phyloP scores from a whole-genome alignment of 2,329 filamentous ascomycete species.

The Monilinia fructigena region DNA sequence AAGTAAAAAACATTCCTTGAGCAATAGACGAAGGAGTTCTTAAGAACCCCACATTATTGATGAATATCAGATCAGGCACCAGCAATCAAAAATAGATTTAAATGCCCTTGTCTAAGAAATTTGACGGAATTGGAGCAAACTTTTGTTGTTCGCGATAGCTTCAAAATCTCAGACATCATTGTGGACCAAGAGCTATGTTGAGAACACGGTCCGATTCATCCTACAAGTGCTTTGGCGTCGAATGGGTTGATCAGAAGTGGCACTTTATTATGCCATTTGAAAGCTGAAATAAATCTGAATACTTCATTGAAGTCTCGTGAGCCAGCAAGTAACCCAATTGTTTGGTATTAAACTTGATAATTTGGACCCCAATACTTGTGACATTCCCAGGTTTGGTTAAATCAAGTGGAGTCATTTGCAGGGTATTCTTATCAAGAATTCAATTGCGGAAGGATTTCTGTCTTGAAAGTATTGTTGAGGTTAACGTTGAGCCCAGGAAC shows the following conservation, averaged over 20 bases:
- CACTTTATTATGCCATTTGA: background rate
- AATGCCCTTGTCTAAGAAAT: no score
- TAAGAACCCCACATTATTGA: background rate
- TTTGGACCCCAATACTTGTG: background rate
- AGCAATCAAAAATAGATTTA: background rate
- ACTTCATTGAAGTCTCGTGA: background rate
- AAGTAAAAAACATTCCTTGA: background rate
- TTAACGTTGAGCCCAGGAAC: background rate
- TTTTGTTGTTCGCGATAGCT: background rate
- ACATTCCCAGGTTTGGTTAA: background rate
- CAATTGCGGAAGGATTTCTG: background rate
- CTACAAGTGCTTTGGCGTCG: background rate
- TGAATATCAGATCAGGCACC: constrained; percentile 20
- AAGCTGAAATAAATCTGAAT: background rate
- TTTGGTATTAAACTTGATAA: background rate
- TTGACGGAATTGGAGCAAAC: background rate
- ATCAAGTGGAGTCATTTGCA: background rate
- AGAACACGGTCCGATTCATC: background rate
- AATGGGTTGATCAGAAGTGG: background rate
- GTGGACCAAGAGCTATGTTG: background rate
- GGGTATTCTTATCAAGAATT: background rate
- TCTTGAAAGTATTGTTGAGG: background rate
- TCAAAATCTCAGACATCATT: background rate
- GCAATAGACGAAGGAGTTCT: background rate
- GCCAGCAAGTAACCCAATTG: background rate